These are phyloP conservation scores for Zasmidium citrigriseum DNA, from an alignment of 2,329 filamentous ascomycete species.

Conservation along the genomic window DNA sequence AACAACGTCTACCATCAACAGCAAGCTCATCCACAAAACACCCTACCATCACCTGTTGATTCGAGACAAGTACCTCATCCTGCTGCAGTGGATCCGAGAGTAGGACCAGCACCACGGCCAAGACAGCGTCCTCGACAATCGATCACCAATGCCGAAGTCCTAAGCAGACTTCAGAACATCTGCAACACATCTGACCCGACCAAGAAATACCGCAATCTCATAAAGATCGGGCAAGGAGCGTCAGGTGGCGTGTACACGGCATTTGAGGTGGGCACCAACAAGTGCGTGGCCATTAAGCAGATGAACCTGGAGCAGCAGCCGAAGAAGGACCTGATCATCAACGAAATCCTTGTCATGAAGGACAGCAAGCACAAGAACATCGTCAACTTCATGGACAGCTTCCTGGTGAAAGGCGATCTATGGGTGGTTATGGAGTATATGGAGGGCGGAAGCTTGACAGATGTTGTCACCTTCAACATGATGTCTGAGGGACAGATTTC, in stretches of 20 bases:
- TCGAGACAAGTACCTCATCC: slow-evolving; percentile 28
- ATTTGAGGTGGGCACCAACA: slow-evolving; percentile 79
- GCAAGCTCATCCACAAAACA: slow-evolving; percentile 48
- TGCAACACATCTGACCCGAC: slow-evolving; percentile 89
- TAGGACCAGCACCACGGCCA: slow-evolving; percentile 64
- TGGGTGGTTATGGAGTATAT: slow-evolving; percentile 99
- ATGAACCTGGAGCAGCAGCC: slow-evolving; percentile 99
- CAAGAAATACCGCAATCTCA: slow-evolving; percentile 80
- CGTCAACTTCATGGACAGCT: slow-evolving; percentile 99
- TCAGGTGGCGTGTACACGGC: slow-evolving; percentile 95
- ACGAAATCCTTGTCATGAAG: slow-evolving; percentile 99
- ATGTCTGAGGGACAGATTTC: slow-evolving; percentile 98
- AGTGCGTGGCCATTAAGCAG: slow-evolving; percentile 96
- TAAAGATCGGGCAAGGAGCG: slow-evolving; percentile 95
- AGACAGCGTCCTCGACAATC: slow-evolving; percentile 79
- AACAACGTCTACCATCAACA: slow-evolving; percentile 44
- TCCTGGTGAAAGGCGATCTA: slow-evolving; percentile 81
- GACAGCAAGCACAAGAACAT: slow-evolving; percentile 98
- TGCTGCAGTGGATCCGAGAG: slow-evolving; percentile 45
- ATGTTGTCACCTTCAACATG: slow-evolving; percentile 98
- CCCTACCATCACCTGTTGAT: slow-evolving; percentile 36
- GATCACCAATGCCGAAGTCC: slow-evolving; percentile 69
- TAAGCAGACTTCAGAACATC: slow-evolving; percentile 80
- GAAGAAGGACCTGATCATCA: slow-evolving; percentile 98
- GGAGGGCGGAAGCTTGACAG: slow-evolving; percentile 96